Evolutionary conservation across 2,329 filamentous ascomycete species (phyloP), one percentile per base, ranked within the genome.

Genomic region (Stachybotrys echinatus): DNA sequence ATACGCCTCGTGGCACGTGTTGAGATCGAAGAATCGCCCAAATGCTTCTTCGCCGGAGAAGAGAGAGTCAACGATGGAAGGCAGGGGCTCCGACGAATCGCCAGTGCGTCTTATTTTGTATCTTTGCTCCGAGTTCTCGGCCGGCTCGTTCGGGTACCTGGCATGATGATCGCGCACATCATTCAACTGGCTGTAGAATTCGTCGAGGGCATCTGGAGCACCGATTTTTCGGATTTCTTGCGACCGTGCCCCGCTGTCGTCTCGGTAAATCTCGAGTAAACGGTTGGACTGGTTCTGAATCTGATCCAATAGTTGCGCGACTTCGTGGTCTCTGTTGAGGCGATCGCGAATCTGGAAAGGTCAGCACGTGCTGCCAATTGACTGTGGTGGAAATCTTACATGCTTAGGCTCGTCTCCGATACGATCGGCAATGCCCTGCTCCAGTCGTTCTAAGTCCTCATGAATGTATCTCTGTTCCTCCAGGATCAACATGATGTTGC

Each of bases 21-120:
- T 92, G 44, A 99, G 73, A 67, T 99, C 94, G 61, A 99, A 88
- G 69, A 89, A 99, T 58, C 90, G 87, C 42, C 94, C 94, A 61
- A 88, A 96, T 0, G 87, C 87, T 68, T 99, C 94, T 69, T 99
- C 95, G 54, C 94, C 94, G 0, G 91, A 95, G 69, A 99, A 99
- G 75, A 97, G 87, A 51, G 83, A 84, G 63, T 97, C 92, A 45
- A 96, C 85, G 48, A 92, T 83, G 42, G 81, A 83, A 4, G 80
- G 76, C 50, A 81, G 68, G 1, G 77, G 73, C 44, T 87, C 82
- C 46, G 83, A 81, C 55, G 87, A 85, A 42, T 84, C 83, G 12
- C 77, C 79, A 40, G 78, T 74, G 51, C 79, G 81, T 63, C 84
- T 79, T 43, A 72, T 79, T 67, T 91, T 90, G 74, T 99, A 99